Percentiles rank a stretch among this genome's conserved stretches.
These are phyloP conservation scores for Mortierella sp. DNA, from an alignment of 371 early-diverging fungal genomes.

Conservation along the genomic window DNA sequence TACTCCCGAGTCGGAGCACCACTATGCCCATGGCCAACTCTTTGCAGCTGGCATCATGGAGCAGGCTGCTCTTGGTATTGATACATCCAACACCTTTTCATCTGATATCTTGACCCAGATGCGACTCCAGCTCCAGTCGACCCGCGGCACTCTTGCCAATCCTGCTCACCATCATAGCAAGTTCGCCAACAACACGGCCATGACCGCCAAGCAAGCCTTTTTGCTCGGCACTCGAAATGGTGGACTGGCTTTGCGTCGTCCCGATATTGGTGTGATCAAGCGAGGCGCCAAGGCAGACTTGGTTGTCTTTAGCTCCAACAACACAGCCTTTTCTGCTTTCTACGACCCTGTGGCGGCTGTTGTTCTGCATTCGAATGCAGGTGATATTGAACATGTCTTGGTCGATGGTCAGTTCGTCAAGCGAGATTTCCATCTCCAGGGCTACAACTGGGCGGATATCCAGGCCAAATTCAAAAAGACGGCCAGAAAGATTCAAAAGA, in stretches of 20 bases:
- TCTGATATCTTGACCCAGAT: conserved; percentile 3
- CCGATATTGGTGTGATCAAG: conserved; percentile 1
- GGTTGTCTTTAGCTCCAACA: background rate
- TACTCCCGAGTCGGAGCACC: conserved; percentile 1
- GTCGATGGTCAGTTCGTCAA: background rate
- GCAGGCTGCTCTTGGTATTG: background rate
- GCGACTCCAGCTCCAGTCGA: conserved; percentile 6
- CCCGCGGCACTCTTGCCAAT: background rate
- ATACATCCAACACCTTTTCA: background rate
- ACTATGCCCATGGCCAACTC: background rate
- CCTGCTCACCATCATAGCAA: background rate
- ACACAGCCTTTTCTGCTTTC: conserved; percentile 1
- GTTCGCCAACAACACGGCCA: conserved; percentile 1
- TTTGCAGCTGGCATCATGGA: background rate
- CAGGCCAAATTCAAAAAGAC: background rate
- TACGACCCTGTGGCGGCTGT: conserved; percentile 3
- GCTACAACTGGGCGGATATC: background rate
- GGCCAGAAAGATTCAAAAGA: background rate
- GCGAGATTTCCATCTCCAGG: background rate
- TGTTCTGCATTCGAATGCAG: background rate
- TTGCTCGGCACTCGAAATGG: conserved; percentile 7
- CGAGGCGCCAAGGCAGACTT: conserved; percentile 2
- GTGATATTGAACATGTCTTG: background rate
- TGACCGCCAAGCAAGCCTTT: conserved; percentile 2
- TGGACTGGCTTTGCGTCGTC: background rate